Base-by-base conservation (phyloP, 805 yeast species). In the Candida anglica region DNA sequence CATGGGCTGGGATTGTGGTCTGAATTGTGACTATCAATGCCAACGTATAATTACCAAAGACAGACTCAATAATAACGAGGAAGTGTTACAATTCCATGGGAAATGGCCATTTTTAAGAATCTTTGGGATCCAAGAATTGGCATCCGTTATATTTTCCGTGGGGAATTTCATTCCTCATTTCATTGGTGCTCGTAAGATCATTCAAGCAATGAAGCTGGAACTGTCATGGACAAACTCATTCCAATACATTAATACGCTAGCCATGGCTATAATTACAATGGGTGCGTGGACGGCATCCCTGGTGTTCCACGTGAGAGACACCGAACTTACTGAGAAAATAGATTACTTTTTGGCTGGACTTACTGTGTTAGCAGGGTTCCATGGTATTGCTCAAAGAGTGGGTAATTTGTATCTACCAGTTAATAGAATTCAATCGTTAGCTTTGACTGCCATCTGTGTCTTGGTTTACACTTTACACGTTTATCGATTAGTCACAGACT, bases 271-370 rank as follows among this genome's bases (percentile, higher is more conserved):
- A 3, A 75, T 83, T 4, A 81, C 96, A 1, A 79, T 82, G 77
- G 64, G 75, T 46, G 96, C 98, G 1, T 93, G 98, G 98, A 40
- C 76, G 3, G 86, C 81, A 62, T 83, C 95, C 19, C 68, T 94
- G 0, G 69, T 91, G 6, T 91, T 91, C 65, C 98, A 91, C 58
- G 66, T 80, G n/a, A 72, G 97, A 42, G 98, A 91, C 55, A 70
- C 82, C 16, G 53, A 77, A 34, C 37, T 81, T 17, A 86, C 98
- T 2, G 98, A 91, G 53, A 75, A 83, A 37, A 55, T 88, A 23
- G 98, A 91, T 59, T 91, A 91, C 59, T 91, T 83, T 54, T 83
- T 88, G 51, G 98, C 98, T 0, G 96, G 95, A 2, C 77, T 81
- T 38, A 85, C 95, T 0, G 95, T 91, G 2, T 59, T 88, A 26